Percentiles rank a stretch among this genome's conserved stretches.
These are phyloP conservation scores for Porcisia hertigi DNA, from an alignment of 208 protist species.

Conservation along the genomic window DNA sequence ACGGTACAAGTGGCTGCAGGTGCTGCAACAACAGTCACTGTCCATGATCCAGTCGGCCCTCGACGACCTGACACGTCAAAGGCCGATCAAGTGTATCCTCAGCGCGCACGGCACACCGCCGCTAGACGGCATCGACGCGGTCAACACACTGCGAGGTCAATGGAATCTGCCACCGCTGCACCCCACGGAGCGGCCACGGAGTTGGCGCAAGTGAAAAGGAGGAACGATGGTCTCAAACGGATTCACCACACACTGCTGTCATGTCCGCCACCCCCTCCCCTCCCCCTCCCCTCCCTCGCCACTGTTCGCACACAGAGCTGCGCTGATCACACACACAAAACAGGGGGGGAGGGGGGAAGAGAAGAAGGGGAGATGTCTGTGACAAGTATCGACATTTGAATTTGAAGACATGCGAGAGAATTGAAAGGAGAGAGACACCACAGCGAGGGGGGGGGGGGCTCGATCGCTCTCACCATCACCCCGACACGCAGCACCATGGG, in stretches of 20 bases:
- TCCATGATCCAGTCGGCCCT: slow-evolving; percentile 39
- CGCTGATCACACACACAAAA: background rate
- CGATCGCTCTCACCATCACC: no score
- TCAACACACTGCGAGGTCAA: slow-evolving; percentile 57
- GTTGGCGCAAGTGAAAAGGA: background rate
- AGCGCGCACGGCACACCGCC: slow-evolving; percentile 79
- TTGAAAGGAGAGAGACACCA: no score
- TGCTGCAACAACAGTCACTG: slow-evolving; percentile 51
- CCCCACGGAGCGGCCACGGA: slow-evolving; percentile 11
- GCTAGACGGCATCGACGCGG: slow-evolving; percentile 37
- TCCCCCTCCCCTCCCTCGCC: background rate
- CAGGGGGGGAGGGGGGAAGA: no score
- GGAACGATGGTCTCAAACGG: background rate
- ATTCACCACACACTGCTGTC: no score
- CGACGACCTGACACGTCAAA: slow-evolving; percentile 56
- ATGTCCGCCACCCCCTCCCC: background rate
- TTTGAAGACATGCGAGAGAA: no score
- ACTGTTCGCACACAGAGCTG: background rate
- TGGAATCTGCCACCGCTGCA: slow-evolving; percentile 66
- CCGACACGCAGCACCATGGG: no score
- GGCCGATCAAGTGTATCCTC: slow-evolving; percentile 49
- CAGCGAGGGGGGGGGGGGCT: no score
- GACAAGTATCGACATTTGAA: no score
- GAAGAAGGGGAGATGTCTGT: no score
- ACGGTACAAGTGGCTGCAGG: slow-evolving; percentile 74